A percentile compares a stretch with the other conserved stretches of the same genome.
Conservation (phyloP, 768 basidiomycete species). For the Suillus occidentalis region DNA sequence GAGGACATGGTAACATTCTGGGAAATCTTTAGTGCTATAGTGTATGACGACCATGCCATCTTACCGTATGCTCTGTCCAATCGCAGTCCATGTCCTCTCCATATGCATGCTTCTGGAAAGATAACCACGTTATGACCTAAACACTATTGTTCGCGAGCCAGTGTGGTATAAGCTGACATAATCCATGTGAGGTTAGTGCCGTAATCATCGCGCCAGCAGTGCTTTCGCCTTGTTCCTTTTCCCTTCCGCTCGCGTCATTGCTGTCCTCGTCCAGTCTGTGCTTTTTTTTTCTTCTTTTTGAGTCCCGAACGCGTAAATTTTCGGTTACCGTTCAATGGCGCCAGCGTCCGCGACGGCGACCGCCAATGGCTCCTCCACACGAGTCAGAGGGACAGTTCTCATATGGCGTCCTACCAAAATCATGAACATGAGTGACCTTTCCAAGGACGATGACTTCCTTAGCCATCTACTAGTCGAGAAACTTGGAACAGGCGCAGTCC, state of each 20-base stretch:
- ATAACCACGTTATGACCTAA: constrained; percentile 2
- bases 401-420: constrained; percentile 83
- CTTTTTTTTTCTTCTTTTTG: constrained; percentile 13
- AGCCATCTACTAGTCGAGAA: constrained; percentile 89
- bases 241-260: constrained; percentile 33
- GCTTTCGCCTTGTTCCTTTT: constrained; percentile 23
- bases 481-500: constrained; percentile 74
- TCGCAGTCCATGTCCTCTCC: constrained; percentile 14
- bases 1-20: constrained; percentile 11
- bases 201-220: constrained; percentile 33
- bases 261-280: constrained; percentile 9
- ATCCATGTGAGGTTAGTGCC: constrained; percentile 16
- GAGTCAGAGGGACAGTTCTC: constrained; percentile 27
- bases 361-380: constrained; percentile 22
- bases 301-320: constrained; percentile 19
- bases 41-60: constrained; percentile 14
- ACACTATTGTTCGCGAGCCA: constrained; percentile 3
- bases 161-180: constrained; percentile 10
- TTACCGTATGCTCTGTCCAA: constrained; percentile 7
- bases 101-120: neutral
- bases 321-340: constrained; percentile 33
- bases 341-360: constrained; percentile 24
- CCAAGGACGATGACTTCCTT: constrained; percentile 89
- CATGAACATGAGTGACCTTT: constrained; percentile 89
- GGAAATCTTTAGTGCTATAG: constrained; percentile 14